These are phyloP conservation scores for Saccharomyces kudriavzevii DNA, from an alignment of 805 yeast genomes.

Conservation along the genomic window DNA sequence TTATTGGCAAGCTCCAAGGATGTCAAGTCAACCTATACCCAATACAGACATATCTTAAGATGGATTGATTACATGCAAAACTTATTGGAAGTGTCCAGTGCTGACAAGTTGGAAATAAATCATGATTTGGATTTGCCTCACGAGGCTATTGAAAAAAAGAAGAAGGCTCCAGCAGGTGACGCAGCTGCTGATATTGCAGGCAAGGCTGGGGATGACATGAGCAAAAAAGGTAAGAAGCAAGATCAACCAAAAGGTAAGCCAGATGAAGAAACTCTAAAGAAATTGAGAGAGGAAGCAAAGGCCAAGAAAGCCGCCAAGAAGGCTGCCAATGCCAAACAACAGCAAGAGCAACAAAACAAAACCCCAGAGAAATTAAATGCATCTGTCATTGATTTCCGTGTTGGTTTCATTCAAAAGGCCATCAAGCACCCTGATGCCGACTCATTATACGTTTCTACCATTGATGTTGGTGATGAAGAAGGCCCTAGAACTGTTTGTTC, in stretches of 20 bases:
- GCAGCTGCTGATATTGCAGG: constrained; percentile 10
- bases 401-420: constrained; percentile 95
- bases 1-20: constrained; percentile 43
- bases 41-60: constrained; percentile 77
- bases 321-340: constrained; percentile 50
- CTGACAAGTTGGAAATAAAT: constrained; percentile 52
- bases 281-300: constrained; percentile 45
- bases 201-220: constrained; percentile 12
- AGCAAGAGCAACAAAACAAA: constrained; percentile 27
- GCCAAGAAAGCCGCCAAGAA: constrained; percentile 52
- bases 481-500: constrained; percentile 98
- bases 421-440: constrained; percentile 97
- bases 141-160: constrained; percentile 54
- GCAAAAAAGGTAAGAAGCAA: constrained; percentile 19
- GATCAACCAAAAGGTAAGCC: constrained; percentile 36
- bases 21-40: constrained; percentile 43
- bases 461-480: constrained; percentile 91
- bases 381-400: constrained; percentile 82
- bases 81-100: constrained; percentile 46
- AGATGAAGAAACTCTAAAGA: constrained; percentile 41
- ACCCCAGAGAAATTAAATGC: constrained; percentile 64
- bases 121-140: constrained; percentile 60
- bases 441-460: constrained; percentile 89
- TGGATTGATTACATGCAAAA: constrained; percentile 88
- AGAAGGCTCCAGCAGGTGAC: constrained; percentile 39